Evolutionary conservation across 2,329 filamentous ascomycete genomes (phyloP).

Genomic region (Proliferodiscus dingleyae): DNA sequence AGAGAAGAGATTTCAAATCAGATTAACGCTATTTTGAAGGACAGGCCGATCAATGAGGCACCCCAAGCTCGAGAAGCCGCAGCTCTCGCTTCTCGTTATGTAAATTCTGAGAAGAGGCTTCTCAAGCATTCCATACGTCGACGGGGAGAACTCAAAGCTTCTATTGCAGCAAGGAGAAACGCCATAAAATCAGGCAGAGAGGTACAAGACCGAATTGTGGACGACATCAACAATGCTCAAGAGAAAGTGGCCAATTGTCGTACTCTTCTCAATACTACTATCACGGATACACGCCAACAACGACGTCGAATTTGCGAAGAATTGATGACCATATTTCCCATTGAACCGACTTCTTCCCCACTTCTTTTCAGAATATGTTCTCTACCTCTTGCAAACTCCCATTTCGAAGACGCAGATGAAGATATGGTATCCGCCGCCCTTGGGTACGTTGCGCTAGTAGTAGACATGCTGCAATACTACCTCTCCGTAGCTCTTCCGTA

Average conservation of each 20-base stretch:
- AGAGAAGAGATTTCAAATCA: constrained; percentile 70
- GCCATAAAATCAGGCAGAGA: constrained; percentile 63
- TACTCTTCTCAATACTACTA: constrained; percentile 49
- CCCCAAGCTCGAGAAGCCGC: constrained; percentile 47
- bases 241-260: constrained; percentile 54
- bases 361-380: constrained; percentile 81
- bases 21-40: constrained; percentile 58
- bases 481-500: constrained; percentile 76
- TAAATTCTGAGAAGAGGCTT: constrained; percentile 60
- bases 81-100: constrained; percentile 45
- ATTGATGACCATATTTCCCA: constrained; percentile 72
- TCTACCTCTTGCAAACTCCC: constrained; percentile 73
- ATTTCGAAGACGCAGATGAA: constrained; percentile 64
- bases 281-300: constrained; percentile 73
- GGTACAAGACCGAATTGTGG: constrained; percentile 52
- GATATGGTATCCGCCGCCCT: constrained; percentile 76
- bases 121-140: constrained; percentile 58
- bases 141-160: constrained; percentile 62
- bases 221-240: constrained; percentile 57
- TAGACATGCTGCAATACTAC: constrained; percentile 76
- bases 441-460: constrained; percentile 71
- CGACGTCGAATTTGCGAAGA: constrained; percentile 84
- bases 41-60: constrained; percentile 38
- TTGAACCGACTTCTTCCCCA: constrained; percentile 60
- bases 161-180: constrained; percentile 58